Evolutionary conservation across 2,329 filamentous ascomycete genomes (phyloP).

Genomic region (Alternaria burnsii): DNA sequence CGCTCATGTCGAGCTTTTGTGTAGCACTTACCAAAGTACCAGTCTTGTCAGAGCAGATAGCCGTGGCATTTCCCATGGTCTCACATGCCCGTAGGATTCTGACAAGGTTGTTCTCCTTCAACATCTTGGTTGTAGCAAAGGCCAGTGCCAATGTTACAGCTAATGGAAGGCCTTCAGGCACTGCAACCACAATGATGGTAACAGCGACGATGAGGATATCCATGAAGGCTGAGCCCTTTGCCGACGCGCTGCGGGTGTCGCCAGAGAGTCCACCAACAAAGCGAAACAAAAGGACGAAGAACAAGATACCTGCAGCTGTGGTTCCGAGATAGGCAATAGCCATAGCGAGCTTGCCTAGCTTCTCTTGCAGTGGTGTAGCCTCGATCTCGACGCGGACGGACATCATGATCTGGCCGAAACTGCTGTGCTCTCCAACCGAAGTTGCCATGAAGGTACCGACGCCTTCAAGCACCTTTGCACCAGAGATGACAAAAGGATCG

Average conservation of each 20-base stretch:
- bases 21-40: conserved; percentile 34
- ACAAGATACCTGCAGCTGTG: conserved; percentile 49
- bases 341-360: conserved; percentile 61
- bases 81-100: conserved; percentile 45
- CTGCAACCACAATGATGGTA: conserved; percentile 54
- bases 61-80: conserved; percentile 49
- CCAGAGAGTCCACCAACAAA: conserved; percentile 46
- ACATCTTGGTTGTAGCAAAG: conserved; percentile 48
- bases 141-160: conserved; percentile 47
- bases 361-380: conserved; percentile 63
- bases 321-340: conserved; percentile 62
- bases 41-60: conserved; percentile 50
- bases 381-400: conserved; percentile 63
- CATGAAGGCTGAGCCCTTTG: conserved; percentile 51
- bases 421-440: conserved; percentile 64
- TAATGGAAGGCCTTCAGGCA: conserved; percentile 52
- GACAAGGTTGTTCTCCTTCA: conserved; percentile 50
- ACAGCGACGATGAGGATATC: conserved; percentile 55
- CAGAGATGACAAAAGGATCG: conserved; percentile 71
- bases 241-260: conserved; percentile 32
- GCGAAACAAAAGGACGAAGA: conserved; percentile 52
- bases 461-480: conserved; percentile 63
- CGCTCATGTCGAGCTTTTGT: accelerated
- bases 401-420: conserved; percentile 66
- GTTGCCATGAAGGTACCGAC: conserved; percentile 64